Conservation (phyloP, 2,329 filamentous ascomycete species). For the Ampelomyces quisqualis region DNA sequence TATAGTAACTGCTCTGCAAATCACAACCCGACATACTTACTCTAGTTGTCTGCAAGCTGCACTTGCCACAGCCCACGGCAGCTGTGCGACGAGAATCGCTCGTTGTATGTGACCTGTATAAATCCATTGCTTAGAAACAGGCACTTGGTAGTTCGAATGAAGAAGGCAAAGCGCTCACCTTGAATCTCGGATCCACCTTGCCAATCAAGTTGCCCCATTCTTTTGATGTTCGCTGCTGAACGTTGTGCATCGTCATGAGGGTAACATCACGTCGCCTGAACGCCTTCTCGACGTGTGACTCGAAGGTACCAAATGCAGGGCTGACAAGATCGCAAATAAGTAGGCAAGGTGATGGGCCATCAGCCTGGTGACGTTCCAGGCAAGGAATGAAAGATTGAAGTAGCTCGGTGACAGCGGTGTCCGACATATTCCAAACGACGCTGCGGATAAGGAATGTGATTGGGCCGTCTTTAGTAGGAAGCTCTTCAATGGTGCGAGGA, state of each 20-base stretch:
- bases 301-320: background rate
- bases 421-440: slow-evolving; percentile 5
- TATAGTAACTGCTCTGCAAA: too few species aligned
- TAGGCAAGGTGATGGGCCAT: background rate
- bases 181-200: slow-evolving; percentile 1
- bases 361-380: background rate
- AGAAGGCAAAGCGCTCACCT: background rate
- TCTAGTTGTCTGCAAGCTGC: too few species aligned
- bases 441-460: slow-evolving; percentile 5
- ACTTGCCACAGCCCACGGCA: too few species aligned
- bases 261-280: slow-evolving; percentile 4
- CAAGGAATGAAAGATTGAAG: background rate
- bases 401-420: slow-evolving; percentile 1
- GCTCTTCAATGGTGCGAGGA: too few species aligned
- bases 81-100: too few species aligned
- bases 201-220: background rate
- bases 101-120: too few species aligned
- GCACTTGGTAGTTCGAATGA: too few species aligned
- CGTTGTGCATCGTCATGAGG: slow-evolving; percentile 6
- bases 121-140: too few species aligned
- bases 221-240: slow-evolving; percentile 3
- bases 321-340: slow-evolving; percentile 2
- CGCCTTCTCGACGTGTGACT: slow-evolving; percentile 2
- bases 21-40: too few species aligned
- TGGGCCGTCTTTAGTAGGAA: background rate